Base-by-base conservation (phyloP, 257 asterid species). In the Leptodermis oblonga region DNA sequence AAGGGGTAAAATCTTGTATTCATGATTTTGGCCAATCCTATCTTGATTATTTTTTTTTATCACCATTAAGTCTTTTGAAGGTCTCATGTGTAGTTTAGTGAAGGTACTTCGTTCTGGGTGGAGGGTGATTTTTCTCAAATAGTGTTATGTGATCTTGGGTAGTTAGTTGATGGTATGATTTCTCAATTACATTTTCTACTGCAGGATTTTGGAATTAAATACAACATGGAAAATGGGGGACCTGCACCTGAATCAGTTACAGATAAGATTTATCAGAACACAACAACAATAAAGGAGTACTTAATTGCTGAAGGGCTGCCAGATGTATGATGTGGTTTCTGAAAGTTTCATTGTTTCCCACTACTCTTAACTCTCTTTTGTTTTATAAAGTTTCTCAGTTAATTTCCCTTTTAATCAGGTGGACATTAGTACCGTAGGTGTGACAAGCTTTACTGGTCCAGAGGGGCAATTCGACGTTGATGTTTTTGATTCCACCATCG, bases 171-270 rank as follows among this genome's bases (percentile, higher is more conserved):
- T 56, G 6, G 22, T 31, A 56, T 31, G 34, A 70, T 59, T 49
- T 39, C 14, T 69, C 55, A 33, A 68, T 65, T 54, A 31, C 7
- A 4, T 7, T 46, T 66, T 33, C 20, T 33, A 5, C 70, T 61
- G 78, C 83, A 93, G 99, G 99, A 93, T 73, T 93, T 93, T 78
- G 99, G 99, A 78, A 90, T 93, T 74, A 93, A 93, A 77, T 93
- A 93, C 89, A 93, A 90, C 88, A 93, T 93, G 99, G 99, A 87
- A 82, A 93, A 93, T 82, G 99, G 99, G 73, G 99, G 99, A 70
- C 99, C 99, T 75, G 99, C 99, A 65, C 96, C 95, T 5, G 99
- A 93, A 85, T 94, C 92, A 72, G 83, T 90, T 77, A 93, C 99
- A 1, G 88, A 90, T 72, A 89, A 87, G 86, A 90, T 93, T 58